Evolutionary conservation across 2,329 filamentous ascomycete species (phyloP).

Genomic region (Allantophomopsis lycopodina): DNA sequence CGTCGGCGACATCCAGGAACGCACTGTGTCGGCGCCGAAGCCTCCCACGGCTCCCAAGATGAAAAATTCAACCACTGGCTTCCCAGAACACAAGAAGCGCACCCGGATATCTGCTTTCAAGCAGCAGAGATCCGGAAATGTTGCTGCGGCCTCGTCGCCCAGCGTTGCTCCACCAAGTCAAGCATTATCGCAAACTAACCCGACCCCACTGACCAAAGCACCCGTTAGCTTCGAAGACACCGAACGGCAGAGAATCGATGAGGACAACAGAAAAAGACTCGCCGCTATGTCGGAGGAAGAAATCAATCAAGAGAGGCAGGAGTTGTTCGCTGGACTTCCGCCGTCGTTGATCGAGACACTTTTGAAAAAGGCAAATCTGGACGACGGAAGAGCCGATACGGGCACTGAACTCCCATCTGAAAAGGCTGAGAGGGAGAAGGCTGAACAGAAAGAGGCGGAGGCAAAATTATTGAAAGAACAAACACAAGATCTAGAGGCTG

Average conservation of each 20-base stretch:
- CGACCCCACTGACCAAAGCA: slow-evolving; percentile 9
- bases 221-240: slow-evolving; percentile 24
- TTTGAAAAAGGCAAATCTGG: slow-evolving; percentile 27
- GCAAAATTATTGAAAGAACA: background rate
- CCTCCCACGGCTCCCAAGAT: slow-evolving; percentile 49
- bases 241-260: slow-evolving; percentile 63
- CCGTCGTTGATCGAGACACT: slow-evolving; percentile 65
- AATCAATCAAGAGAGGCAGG: slow-evolving; percentile 66
- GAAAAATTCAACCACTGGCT: slow-evolving; percentile 50
- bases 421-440: background rate
- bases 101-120: slow-evolving; percentile 66
- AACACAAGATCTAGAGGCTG: slow-evolving; percentile 2
- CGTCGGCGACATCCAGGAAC: slow-evolving; percentile 68
- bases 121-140: slow-evolving; percentile 33
- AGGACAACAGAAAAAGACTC: slow-evolving; percentile 65
- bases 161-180: slow-evolving; percentile 6
- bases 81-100: slow-evolving; percentile 79
- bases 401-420: slow-evolving; percentile 7
- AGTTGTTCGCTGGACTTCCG: slow-evolving; percentile 67
- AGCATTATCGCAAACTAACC: slow-evolving; percentile 8
- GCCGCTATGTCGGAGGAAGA: slow-evolving; percentile 69
- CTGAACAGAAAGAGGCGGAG: background rate
- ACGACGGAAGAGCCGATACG: slow-evolving; percentile 17
- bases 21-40: slow-evolving; percentile 42
- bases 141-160: slow-evolving; percentile 6